Base-by-base conservation (phyloP, 1,284 basidiomycete genomes). In the Cerrena zonata region DNA sequence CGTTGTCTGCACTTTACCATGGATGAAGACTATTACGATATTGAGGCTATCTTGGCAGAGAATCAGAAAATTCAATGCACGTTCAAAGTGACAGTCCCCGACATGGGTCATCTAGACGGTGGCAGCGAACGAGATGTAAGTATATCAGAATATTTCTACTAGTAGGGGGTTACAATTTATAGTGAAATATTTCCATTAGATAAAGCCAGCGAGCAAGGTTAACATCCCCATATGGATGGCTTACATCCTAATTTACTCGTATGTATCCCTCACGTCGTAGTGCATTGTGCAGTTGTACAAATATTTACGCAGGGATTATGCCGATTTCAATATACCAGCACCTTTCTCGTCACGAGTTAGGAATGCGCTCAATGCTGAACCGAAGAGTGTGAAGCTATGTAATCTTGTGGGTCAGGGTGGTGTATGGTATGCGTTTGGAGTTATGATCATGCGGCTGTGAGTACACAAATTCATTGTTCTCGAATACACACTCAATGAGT, bases 61-160 rank as follows among this genome's bases (percentile, higher is more conserved):
- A 93, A 94, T 61, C 92, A 94, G 75, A 94, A 93, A 79, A 76
- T 94, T 37, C 87, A 90, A 69, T 94, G 91, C 64, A 89, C 84
- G 2, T 94, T 95, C 75, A 88, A 88, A 57, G 75, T 88, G 42
- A 84, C 88, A 53, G 83, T 94, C n/a, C 82, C 84, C 3, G 83
- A 85, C 46, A 82, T 94, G 74, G 92, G 92, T 0, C 90, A 93
- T 63, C 77, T 94, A 13, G 89, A 88, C 50, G 89, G 91, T 27
- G 87, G 89, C 25, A 79, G 79, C 45, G 89, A 93, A 47, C 78
- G 80, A 61, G 84, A 94, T 66, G 91, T 89, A 70, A 58, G 80
- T n/a, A n/a, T n/a, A n/a, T n/a, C n/a, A n/a, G n/a, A n/a, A n/a
- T n/a, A n/a, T n/a, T n/a, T n/a, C n/a, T n/a, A n/a, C n/a, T n/a